These are phyloP conservation scores for Ricinus communis DNA, from an alignment of 345 rosid genomes.

Conservation along the genomic window DNA sequence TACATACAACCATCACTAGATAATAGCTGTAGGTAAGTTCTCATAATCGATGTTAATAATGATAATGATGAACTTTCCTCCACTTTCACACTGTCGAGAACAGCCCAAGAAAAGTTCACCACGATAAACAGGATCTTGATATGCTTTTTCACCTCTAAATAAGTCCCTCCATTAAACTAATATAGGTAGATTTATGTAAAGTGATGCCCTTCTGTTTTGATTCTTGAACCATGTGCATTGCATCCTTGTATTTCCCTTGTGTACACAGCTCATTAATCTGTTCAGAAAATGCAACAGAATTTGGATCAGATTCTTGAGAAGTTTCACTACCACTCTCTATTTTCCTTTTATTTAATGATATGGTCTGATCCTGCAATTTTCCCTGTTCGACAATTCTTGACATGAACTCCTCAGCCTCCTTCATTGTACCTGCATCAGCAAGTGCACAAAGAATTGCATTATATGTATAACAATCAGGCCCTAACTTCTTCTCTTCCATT, in stretches of 20 bases:
- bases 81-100: too few species aligned
- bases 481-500: conserved; percentile 61
- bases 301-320: conserved; percentile 35
- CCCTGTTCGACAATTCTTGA: conserved; percentile 47
- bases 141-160: conserved; percentile 53
- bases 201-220: conserved; percentile 39
- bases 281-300: conserved; percentile 49
- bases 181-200: conserved; percentile 42
- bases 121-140: conserved; percentile 30
- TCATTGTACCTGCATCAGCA: conserved; percentile 47
- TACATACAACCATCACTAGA: too few species aligned
- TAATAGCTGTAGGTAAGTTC: too few species aligned
- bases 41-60: too few species aligned
- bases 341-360: conserved; percentile 26
- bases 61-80: too few species aligned
- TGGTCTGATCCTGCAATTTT: conserved; percentile 35
- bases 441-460: conserved; percentile 52
- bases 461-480: conserved; percentile 68
- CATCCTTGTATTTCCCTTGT: conserved; percentile 58
- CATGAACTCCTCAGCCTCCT: conserved; percentile 60
- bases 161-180: conserved; percentile 53
- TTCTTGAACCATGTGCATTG: conserved; percentile 41
- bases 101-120: background rate
- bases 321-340: conserved; percentile 22
- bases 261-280: conserved; percentile 65